phyloP scores from a whole-genome alignment of 768 basidiomycete genomes.

The Pisolithus microcarpus region DNA sequence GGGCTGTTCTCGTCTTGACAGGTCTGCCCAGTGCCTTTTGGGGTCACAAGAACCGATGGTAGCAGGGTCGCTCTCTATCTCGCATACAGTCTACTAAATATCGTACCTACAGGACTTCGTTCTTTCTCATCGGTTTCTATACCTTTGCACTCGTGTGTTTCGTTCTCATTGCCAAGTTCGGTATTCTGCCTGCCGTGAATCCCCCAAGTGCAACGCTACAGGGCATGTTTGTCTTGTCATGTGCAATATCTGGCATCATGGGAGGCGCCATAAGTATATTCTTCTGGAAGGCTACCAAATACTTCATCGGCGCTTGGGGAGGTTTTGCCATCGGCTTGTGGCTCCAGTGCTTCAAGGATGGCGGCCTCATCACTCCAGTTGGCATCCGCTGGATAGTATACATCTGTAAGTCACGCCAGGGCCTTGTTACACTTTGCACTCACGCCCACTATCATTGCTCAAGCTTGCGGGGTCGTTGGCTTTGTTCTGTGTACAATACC shows the following conservation, averaged over 20 bases:
- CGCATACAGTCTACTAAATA: conserved; percentile 7
- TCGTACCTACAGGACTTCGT: conserved; percentile 62
- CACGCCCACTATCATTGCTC: conserved; percentile 13
- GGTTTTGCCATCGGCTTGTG: conserved; percentile 85
- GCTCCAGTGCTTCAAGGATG: conserved; percentile 78
- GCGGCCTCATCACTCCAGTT: conserved; percentile 71
- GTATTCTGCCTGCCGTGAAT: conserved; percentile 77
- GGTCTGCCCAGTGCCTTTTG: conserved; percentile 86
- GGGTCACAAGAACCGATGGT: conserved; percentile 97
- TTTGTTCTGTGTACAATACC: conserved; percentile 83
- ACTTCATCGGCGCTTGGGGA: conserved; percentile 52
- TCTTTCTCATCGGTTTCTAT: conserved; percentile 92
- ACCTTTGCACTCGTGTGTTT: conserved; percentile 78
- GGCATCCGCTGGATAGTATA: conserved; percentile 87
- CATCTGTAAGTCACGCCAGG: conserved; percentile 49
- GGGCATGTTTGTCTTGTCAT: conserved; percentile 86
- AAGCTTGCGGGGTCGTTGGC: conserved; percentile 66
- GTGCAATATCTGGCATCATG: conserved; percentile 69
- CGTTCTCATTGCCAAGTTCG: conserved; percentile 83
- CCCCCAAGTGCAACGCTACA: conserved; percentile 73
- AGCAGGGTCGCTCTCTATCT: conserved; percentile 17
- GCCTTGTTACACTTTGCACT: conserved; percentile 5
- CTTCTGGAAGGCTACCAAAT: conserved; percentile 86
- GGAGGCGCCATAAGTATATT: conserved; percentile 86
- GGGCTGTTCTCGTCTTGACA: conserved; percentile 80